Percentiles rank a stretch among this genome's conserved stretches.
These are phyloP conservation scores for Talaromyces sp. DNA, from an alignment of 2,329 filamentous ascomycete species.

Conservation along the genomic window DNA sequence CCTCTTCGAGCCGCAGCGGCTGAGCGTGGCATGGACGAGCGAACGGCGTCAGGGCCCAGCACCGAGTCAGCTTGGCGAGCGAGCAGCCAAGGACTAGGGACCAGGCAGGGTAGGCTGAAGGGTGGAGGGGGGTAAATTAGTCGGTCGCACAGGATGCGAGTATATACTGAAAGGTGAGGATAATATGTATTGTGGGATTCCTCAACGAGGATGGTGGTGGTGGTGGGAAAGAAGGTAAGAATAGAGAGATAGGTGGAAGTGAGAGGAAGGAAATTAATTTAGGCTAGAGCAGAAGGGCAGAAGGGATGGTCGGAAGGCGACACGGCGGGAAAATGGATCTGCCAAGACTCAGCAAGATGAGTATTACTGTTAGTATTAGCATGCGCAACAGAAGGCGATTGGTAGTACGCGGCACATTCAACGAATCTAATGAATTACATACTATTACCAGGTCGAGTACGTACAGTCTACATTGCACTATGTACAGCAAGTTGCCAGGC, in stretches of 20 bases:
- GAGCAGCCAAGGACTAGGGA: slow-evolving; percentile 46
- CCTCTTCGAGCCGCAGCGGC: slow-evolving; percentile 52
- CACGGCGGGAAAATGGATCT: slow-evolving; percentile 17
- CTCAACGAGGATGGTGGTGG: slow-evolving; percentile 19
- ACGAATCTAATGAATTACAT: not conserved
- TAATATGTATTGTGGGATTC: slow-evolving; percentile 17
- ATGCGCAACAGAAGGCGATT: not conserved
- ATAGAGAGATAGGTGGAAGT: slow-evolving; percentile 9
- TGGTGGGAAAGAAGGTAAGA: slow-evolving; percentile 14
- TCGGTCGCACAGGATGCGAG: not conserved
- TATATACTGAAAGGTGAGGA: slow-evolving; percentile 7
- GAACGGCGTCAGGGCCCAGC: slow-evolving; percentile 37
- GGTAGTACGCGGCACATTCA: not conserved
- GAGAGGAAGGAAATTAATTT: slow-evolving; percentile 14
- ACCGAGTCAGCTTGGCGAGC: slow-evolving; percentile 49
- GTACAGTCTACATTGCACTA: not conserved
- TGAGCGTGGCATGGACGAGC: slow-evolving; percentile 50
- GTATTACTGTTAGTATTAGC: not conserved
- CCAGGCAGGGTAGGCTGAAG: slow-evolving; percentile 29
- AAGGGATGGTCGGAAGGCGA: slow-evolving; percentile 23
- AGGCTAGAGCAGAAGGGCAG: not conserved
- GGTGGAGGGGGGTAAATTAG: not conserved
- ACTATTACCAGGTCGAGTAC: not conserved
- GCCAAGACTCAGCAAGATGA: slow-evolving; percentile 11
- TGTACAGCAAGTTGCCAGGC: not conserved